phyloP scores from a whole-genome alignment of 345 rosid genomes.

The Cardamine occulta region DNA sequence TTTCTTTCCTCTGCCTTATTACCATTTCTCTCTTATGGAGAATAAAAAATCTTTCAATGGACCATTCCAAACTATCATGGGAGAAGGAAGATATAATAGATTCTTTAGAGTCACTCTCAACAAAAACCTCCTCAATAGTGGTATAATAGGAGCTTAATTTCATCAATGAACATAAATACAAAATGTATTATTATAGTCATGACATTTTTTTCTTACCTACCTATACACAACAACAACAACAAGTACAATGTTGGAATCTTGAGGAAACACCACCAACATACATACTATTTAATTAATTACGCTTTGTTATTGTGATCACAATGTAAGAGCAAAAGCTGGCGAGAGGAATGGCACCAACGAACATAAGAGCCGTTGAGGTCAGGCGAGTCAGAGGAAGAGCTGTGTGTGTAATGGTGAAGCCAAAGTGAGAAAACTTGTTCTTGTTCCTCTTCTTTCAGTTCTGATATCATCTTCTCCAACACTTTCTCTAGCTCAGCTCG shows the following conservation, averaged over 20 bases:
- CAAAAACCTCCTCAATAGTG: too few relatives aligned
- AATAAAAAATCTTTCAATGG: too few relatives aligned
- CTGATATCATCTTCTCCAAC: conserved; percentile 63
- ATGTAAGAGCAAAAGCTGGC: conserved; percentile 55
- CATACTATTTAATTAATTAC: not conserved
- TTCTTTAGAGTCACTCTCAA: too few relatives aligned
- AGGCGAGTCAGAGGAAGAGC: conserved; percentile 88
- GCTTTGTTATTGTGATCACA: conserved; percentile 12
- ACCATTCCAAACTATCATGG: too few relatives aligned
- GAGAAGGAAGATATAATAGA: too few relatives aligned
- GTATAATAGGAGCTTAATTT: too few relatives aligned
- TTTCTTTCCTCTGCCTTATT: too few relatives aligned
- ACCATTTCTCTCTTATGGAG: too few relatives aligned
- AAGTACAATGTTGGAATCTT: not conserved
- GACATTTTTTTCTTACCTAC: conserved; percentile 1
- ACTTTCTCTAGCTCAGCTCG: conserved; percentile 59
- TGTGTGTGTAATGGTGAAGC: conserved; percentile 78
- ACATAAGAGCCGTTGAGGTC: conserved; percentile 65
- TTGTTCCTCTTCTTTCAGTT: conserved; percentile 59
- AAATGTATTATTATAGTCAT: not conserved
- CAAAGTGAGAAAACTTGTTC: conserved; percentile 79
- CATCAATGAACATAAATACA: too few relatives aligned
- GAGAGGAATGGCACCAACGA: conserved; percentile 77
- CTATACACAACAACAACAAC: not conserved
- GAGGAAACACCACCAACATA: not conserved